Percentiles rank a stretch among this genome's conserved stretches.
These are phyloP conservation scores for Aegilops bicornis DNA, from an alignment of 176 grass and related monocot species.

Conservation along the genomic window DNA sequence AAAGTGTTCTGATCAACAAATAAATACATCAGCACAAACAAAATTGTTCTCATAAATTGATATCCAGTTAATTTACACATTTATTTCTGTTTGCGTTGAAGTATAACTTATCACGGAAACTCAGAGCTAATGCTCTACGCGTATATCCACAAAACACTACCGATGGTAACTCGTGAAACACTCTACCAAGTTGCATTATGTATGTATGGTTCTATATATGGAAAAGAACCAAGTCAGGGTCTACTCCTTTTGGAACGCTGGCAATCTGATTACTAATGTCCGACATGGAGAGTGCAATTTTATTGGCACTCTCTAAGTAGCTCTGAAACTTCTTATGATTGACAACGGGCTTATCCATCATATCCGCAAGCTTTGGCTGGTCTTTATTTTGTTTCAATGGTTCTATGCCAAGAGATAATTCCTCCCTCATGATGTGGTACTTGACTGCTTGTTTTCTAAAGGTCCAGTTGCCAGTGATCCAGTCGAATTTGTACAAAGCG, in stretches of 20 bases:
- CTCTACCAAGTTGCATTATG: neutral
- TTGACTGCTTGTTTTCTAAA: conserved; percentile 46
- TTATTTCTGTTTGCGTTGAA: neutral
- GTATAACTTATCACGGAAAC: neutral
- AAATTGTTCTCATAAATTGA: neutral
- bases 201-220: conserved; percentile 25
- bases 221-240: conserved; percentile 57
- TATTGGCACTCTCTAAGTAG: conserved; percentile 52
- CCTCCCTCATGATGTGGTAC: conserved; percentile 43
- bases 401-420: conserved; percentile 9
- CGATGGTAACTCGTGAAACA: neutral
- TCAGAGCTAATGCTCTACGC: neutral
- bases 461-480: conserved; percentile 65
- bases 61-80: neutral
- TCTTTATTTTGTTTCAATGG: neutral
- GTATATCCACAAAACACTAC: neutral
- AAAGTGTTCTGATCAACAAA: neutral
- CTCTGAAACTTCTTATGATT: conserved; percentile 28
- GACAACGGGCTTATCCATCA: neutral
- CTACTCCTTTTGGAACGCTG: conserved; percentile 46
- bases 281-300: conserved; percentile 43
- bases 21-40: too few species aligned
- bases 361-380: neutral
- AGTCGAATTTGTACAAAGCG: conserved; percentile 60
- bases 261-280: conserved; percentile 25